A percentile compares a stretch with the other conserved stretches of the same genome.
Evolutionary conservation across 1,284 basidiomycete species (phyloP).

Genomic region (Cryptococcus sp.): DNA sequence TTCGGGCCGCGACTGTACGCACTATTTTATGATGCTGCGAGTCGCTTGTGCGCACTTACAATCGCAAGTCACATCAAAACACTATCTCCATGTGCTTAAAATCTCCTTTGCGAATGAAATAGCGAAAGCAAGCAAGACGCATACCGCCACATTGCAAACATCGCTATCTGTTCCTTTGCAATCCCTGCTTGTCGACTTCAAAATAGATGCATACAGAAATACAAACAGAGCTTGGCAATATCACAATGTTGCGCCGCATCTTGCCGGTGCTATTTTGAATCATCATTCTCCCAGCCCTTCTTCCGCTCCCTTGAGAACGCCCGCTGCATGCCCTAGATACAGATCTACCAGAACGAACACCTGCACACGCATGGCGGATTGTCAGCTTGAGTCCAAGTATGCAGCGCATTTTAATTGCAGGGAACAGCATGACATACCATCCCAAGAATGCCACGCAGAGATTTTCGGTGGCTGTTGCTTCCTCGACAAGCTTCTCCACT

Average conservation of each 20-base stretch:
- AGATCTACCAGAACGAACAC: conserved; percentile 45
- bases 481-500: conserved; percentile 85
- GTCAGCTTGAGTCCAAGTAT: neutral
- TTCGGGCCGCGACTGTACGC: conserved; percentile 28
- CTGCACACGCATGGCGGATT: conserved; percentile 11
- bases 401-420: neutral
- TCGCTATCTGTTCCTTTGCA: too few species aligned
- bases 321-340: neutral
- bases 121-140: too few species aligned
- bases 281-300: neutral
- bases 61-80: too few species aligned
- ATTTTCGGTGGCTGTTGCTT: conserved; percentile 89
- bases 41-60: conserved; percentile 19
- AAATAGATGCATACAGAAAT: conserved; percentile 9
- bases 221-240: conserved; percentile 1
- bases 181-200: too few species aligned
- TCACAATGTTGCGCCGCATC: neutral
- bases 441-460: conserved; percentile 95
- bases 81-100: too few species aligned
- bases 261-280: neutral
- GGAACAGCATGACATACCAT: conserved; percentile 60
- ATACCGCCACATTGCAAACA: neutral
- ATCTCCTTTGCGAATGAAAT: too few species aligned
- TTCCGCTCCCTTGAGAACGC: neutral
- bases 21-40: conserved; percentile 28